Conservation (phyloP, 768 basidiomycete species). For the Suillus subalutaceus region DNA sequence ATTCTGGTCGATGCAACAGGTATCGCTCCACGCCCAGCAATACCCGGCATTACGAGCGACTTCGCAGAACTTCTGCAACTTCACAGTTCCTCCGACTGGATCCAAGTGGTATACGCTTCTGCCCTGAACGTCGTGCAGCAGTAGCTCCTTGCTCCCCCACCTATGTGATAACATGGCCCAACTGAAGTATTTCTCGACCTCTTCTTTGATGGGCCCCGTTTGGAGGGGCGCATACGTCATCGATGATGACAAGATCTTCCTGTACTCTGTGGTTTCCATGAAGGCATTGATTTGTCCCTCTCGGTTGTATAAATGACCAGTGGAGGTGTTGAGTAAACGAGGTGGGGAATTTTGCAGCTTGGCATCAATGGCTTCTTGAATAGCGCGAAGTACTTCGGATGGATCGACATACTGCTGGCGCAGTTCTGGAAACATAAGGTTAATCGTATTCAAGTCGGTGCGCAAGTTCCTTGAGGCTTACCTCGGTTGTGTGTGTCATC, state of each 20-base stretch:
- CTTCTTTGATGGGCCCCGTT: not conserved
- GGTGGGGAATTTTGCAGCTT: not conserved
- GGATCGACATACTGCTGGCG: not conserved
- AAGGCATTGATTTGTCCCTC: not conserved
- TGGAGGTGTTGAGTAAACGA: not conserved
- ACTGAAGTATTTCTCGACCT: constrained; percentile 18
- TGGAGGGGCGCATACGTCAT: not conserved
- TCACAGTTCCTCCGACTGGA: constrained; percentile 15
- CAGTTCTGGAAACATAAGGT: not conserved
- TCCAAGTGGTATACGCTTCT: constrained; percentile 21
- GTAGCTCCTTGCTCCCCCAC: constrained; percentile 23
- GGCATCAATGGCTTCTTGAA: not conserved
- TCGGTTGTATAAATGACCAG: not conserved
- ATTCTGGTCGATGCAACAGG: constrained; percentile 31
- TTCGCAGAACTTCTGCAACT: constrained; percentile 23
- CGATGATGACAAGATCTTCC: not conserved
- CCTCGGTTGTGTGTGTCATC: not conserved
- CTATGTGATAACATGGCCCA: constrained; percentile 31
- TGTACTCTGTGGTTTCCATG: not conserved
- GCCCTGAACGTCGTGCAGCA: constrained; percentile 20
- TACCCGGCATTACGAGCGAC: constrained; percentile 22
- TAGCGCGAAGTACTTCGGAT: not conserved
- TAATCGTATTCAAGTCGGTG: not conserved
- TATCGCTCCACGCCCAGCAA: constrained; percentile 32
- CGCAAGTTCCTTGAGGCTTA: not conserved